Conservation (phyloP, 371 early-diverging fungal species). For the Zopfochytrium polystomum region DNA sequence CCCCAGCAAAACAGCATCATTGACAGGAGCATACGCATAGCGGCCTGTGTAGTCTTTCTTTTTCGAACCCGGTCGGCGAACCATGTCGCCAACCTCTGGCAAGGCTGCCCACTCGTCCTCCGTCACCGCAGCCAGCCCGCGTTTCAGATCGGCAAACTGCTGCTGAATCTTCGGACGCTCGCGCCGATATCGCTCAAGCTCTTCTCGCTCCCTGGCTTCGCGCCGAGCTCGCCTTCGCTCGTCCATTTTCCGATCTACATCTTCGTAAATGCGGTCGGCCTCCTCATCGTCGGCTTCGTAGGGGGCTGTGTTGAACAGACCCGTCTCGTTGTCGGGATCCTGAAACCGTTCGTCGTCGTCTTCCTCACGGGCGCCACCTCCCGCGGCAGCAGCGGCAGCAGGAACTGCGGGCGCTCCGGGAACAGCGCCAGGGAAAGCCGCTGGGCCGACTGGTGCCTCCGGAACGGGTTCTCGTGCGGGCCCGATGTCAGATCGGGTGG, state of each 20-base stretch:
- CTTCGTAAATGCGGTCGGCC: slow-evolving; percentile 90
- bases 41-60: slow-evolving; percentile 35
- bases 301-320: slow-evolving; percentile 80
- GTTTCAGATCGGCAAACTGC: slow-evolving; percentile 89
- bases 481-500: slow-evolving; percentile 97
- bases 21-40: slow-evolving; percentile 78
- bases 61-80: slow-evolving; percentile 65
- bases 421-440: slow-evolving; percentile 22
- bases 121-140: slow-evolving; percentile 70
- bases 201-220: slow-evolving; percentile 49
- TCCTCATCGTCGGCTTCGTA: slow-evolving; percentile 97
- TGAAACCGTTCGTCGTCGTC: slow-evolving; percentile 65
- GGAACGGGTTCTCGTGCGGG: slow-evolving; percentile 90
- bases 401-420: neutral
- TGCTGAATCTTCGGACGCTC: slow-evolving; percentile 69
- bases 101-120: slow-evolving; percentile 87
- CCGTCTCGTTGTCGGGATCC: slow-evolving; percentile 93
- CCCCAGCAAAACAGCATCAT: slow-evolving; percentile 74
- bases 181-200: slow-evolving; percentile 54
- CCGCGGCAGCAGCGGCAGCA: slow-evolving; percentile 10
- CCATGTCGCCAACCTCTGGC: slow-evolving; percentile 90
- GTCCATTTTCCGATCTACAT: slow-evolving; percentile 87
- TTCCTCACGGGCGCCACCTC: slow-evolving; percentile 22
- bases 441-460: slow-evolving; percentile 54
- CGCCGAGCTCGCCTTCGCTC: slow-evolving; percentile 65